phyloP scores from a whole-genome alignment of 306 rosid species.

The Pterocarpus santalinus region DNA sequence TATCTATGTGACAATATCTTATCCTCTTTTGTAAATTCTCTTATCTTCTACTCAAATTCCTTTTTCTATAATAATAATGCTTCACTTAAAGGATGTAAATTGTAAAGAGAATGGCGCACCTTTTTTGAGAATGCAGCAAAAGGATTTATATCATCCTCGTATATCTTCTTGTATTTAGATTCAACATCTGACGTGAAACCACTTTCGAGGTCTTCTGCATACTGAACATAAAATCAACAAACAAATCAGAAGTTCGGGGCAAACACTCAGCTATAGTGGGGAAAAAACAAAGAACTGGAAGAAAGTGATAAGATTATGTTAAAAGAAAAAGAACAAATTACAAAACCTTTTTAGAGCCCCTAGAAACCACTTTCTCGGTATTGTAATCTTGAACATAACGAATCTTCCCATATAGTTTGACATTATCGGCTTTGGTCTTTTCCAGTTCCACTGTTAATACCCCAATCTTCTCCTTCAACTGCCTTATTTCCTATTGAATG shows the following conservation, averaged over 20 bases:
- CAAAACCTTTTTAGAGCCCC: slow-evolving; percentile 94
- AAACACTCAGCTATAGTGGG: background rate
- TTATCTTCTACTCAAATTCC: too few relatives aligned
- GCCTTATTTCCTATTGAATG: slow-evolving; percentile 80
- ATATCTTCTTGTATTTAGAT: slow-evolving; percentile 96
- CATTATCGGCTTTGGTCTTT: slow-evolving; percentile 93
- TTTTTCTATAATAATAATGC: background rate
- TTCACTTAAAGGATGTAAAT: slow-evolving; percentile 36
- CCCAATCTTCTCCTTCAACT: slow-evolving; percentile 93
- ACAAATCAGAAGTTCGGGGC: slow-evolving; percentile 27
- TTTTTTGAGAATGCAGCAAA: slow-evolving; percentile 99
- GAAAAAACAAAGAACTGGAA: background rate
- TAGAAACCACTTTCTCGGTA: slow-evolving; percentile 87
- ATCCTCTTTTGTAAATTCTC: too few relatives aligned
- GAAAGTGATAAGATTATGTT: slow-evolving; percentile 6
- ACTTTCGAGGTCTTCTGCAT: slow-evolving; percentile 94
- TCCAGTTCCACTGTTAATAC: slow-evolving; percentile 81
- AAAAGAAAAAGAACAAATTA: slow-evolving; percentile 24
- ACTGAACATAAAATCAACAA: slow-evolving; percentile 60
- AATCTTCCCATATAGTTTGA: slow-evolving; percentile 95
- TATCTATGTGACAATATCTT: too few relatives aligned
- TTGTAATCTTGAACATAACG: slow-evolving; percentile 98
- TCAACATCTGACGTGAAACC: slow-evolving; percentile 95
- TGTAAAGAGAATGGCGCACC: slow-evolving; percentile 52
- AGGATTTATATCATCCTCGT: slow-evolving; percentile 98